phyloP scores from a whole-genome alignment of 805 yeast species.

The Kluyveromyces starmeri region DNA sequence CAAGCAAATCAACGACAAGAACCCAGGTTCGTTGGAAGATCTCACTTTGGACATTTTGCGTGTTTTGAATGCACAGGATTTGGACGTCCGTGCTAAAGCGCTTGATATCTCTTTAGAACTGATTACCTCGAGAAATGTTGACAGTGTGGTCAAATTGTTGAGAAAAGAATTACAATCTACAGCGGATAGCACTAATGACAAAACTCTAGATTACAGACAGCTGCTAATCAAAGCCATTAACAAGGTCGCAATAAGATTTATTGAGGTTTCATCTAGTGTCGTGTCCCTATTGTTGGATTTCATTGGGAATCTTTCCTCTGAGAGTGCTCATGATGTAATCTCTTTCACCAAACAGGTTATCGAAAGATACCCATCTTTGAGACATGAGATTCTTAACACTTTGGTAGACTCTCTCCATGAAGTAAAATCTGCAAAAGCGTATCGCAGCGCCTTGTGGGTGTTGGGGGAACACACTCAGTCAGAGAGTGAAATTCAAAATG shows the following conservation, averaged over 20 bases:
- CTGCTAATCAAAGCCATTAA: slow-evolving; percentile 81
- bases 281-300: slow-evolving; percentile 83
- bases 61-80: slow-evolving; percentile 77
- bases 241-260: slow-evolving; percentile 76
- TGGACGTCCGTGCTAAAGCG: slow-evolving; percentile 86
- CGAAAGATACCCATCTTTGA: slow-evolving; percentile 78
- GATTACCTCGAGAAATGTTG: slow-evolving; percentile 81
- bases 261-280: slow-evolving; percentile 85
- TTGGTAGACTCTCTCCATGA: slow-evolving; percentile 53
- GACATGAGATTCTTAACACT: slow-evolving; percentile 53
- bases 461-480: slow-evolving; percentile 83
- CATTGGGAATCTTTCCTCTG: slow-evolving; percentile 71
- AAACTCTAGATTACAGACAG: slow-evolving; percentile 79
- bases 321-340: slow-evolving; percentile 83
- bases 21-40: slow-evolving; percentile 79
- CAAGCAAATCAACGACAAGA: slow-evolving; percentile 57
- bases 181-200: slow-evolving; percentile 58
- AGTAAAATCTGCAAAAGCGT: slow-evolving; percentile 81
- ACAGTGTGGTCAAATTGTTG: slow-evolving; percentile 83
- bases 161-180: slow-evolving; percentile 84
- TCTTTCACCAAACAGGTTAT: slow-evolving; percentile 90
- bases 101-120: slow-evolving; percentile 74
- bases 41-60: slow-evolving; percentile 78
- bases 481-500: slow-evolving; percentile 60
- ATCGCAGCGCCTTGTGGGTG: slow-evolving; percentile 91